Base-by-base conservation (phyloP, 129 eudicot genomes). In the Saussurea involucrata region DNA sequence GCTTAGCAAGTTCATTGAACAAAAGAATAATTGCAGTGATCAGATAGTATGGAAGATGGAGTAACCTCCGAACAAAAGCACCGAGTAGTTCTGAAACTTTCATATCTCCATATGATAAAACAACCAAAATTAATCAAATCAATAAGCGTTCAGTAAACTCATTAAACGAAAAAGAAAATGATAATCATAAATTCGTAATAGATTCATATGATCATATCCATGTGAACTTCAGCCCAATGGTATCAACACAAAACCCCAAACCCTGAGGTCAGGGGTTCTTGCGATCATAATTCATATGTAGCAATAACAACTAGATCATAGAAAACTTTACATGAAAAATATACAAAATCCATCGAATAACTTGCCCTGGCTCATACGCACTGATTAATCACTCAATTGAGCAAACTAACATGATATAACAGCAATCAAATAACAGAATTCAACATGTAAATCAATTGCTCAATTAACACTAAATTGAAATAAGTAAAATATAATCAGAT, bases 1-100 rank as follows among this genome's bases (percentile, higher is more conserved):
- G 85, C 81, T 73, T 66, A 66, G 72, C 80, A 58, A 81, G 75
- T 74, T 81, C 71, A 57, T 81, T 81, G 80, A 68, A 81, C 76
- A 81, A 81, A 81, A 40, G 74, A 74, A 81, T 15, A 81, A 81
- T 68, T 60, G 75, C 36, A 17, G 84, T 74, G 80, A 81, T 81
- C 84, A 81, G 80, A 81, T 74, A 74, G 84, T 37, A 81, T 74
- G 84, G 84, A 74, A 81, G 31, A 74, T 33, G 84, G 17, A 81
- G 24, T 74, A 81, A 68, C 58, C 80, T 67, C 71, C 76, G 71
- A 74, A 81, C 66, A 74, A 81, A 68, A 27, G 80, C 84, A 68
- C 76, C 80, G 64, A 74, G 66, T 64, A 81, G 76, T 37, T 81
- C 84, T 31, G 55, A 53, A 81, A 68, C 79, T 81, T 70, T 81